A percentile compares a stretch with the other conserved stretches of the same genome.
These are phyloP conservation scores for Cyamopsis tetragonoloba DNA, from an alignment of 306 rosid species.

Conservation along the genomic window DNA sequence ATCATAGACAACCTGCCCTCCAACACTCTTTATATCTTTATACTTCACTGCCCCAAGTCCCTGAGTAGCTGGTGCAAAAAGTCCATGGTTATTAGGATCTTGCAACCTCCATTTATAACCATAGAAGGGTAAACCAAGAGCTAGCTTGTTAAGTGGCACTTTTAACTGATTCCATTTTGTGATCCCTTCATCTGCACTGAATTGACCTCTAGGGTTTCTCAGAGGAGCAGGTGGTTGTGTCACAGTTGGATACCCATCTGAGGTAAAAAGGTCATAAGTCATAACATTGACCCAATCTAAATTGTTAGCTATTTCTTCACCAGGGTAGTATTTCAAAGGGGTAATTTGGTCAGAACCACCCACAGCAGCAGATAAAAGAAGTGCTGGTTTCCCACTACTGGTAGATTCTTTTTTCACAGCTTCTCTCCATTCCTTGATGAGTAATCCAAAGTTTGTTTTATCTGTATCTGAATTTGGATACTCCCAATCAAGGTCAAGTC, in stretches of 20 bases:
- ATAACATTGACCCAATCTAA: slow-evolving; percentile 40
- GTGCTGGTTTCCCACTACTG: neutral
- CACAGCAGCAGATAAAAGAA: slow-evolving; percentile 37
- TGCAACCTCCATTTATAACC: slow-evolving; percentile 43
- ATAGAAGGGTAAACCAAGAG: slow-evolving; percentile 36
- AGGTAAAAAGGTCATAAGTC: slow-evolving; percentile 25
- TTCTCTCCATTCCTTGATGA: slow-evolving; percentile 44
- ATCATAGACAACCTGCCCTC: slow-evolving; percentile 15
- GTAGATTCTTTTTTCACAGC: slow-evolving; percentile 24
- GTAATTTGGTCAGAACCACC: slow-evolving; percentile 29
- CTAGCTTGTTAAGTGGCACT: neutral
- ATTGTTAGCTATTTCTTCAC: slow-evolving; percentile 21
- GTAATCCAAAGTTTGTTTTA: slow-evolving; percentile 29
- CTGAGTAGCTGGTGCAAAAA: slow-evolving; percentile 25
- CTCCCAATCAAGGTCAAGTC: slow-evolving; percentile 49
- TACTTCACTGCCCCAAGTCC: slow-evolving; percentile 31
- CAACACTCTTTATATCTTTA: slow-evolving; percentile 19
- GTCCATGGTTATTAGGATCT: slow-evolving; percentile 19
- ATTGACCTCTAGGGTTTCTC: neutral
- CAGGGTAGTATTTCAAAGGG: slow-evolving; percentile 16
- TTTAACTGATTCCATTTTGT: neutral
- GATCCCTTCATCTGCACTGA: slow-evolving; percentile 20
- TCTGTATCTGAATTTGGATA: slow-evolving; percentile 23
- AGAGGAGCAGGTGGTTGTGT: slow-evolving; percentile 27
- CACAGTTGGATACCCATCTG: neutral